Conservation (phyloP, 805 yeast genomes). For the Saccharomycopsis sp. region DNA sequence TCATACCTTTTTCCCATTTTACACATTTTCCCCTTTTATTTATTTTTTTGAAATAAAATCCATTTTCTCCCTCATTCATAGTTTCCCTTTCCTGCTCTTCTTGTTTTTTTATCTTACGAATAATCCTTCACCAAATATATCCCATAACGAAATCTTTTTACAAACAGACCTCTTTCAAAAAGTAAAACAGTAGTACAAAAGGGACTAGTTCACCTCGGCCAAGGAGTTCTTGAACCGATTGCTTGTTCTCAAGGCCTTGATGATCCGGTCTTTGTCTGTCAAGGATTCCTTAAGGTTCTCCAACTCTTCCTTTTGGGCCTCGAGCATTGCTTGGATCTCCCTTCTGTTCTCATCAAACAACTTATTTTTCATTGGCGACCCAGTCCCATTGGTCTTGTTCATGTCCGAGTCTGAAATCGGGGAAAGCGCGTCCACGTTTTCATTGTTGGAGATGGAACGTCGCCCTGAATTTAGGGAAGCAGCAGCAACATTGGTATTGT, state of each 20-base stretch:
- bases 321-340: slow-evolving; percentile 29
- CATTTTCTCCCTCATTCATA: no score
- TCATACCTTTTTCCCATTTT: no score
- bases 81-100: no score
- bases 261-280: slow-evolving; percentile 69
- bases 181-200: no score
- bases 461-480: neutral
- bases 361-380: slow-evolving; percentile 15
- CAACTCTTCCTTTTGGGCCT: slow-evolving; percentile 63
- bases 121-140: no score
- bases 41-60: no score
- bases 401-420: neutral
- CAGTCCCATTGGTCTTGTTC: slow-evolving; percentile 10
- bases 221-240: slow-evolving; percentile 42
- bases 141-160: no score
- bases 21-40: no score
- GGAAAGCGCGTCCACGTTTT: slow-evolving; percentile 6
- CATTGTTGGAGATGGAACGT: neutral
- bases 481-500: slow-evolving; percentile 6
- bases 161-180: no score
- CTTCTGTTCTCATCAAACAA: slow-evolving; percentile 15
- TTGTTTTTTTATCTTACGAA: no score
- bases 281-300: slow-evolving; percentile 51
- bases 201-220: no score
- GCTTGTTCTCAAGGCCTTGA: slow-evolving; percentile 61